A percentile compares a stretch with the other conserved stretches of the same genome.
Conservation (phyloP, 108 stramenopile genomes). For the Cyclotella atomus region DNA sequence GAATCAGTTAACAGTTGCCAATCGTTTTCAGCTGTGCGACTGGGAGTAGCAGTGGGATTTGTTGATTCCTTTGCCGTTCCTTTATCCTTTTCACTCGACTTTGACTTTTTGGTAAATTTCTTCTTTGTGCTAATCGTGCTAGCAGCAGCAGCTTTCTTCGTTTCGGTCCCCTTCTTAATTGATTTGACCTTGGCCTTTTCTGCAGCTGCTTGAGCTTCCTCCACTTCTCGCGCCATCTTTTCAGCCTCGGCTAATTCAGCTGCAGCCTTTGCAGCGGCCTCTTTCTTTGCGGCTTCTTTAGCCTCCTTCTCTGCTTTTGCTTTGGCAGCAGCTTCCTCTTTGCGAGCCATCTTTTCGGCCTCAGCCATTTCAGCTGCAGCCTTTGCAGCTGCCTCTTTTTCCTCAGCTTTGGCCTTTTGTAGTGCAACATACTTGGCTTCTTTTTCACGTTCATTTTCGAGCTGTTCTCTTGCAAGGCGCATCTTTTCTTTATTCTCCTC, state of each 20-base stretch:
- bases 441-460: slow-evolving; percentile 35
- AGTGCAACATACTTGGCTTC: slow-evolving; percentile 28
- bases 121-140: no score
- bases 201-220: slow-evolving; percentile 32
- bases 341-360: slow-evolving; percentile 8
- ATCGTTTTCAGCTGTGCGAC: slow-evolving; percentile 4
- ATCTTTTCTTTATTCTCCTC: slow-evolving; percentile 40
- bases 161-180: background rate
- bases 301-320: slow-evolving; percentile 12
- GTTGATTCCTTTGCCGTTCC: slow-evolving; percentile 8
- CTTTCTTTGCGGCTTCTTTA: background rate
- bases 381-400: slow-evolving; percentile 8
- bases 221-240: slow-evolving; percentile 21
- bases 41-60: background rate
- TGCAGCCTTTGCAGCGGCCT: slow-evolving; percentile 11
- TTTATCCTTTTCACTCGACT: slow-evolving; percentile 23
- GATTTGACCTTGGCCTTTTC: slow-evolving; percentile 25
- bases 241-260: slow-evolving; percentile 24
- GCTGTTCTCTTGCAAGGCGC: slow-evolving; percentile 10
- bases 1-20: slow-evolving; percentile 42
- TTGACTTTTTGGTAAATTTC: slow-evolving; percentile 1
- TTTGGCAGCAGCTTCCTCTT: slow-evolving; percentile 17
- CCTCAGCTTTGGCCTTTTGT: slow-evolving; percentile 34
- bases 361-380: slow-evolving; percentile 27
- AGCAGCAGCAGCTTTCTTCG: slow-evolving; percentile 5